Base-by-base conservation (phyloP, 306 rosid genomes). In the Arachis hypogaea region DNA sequence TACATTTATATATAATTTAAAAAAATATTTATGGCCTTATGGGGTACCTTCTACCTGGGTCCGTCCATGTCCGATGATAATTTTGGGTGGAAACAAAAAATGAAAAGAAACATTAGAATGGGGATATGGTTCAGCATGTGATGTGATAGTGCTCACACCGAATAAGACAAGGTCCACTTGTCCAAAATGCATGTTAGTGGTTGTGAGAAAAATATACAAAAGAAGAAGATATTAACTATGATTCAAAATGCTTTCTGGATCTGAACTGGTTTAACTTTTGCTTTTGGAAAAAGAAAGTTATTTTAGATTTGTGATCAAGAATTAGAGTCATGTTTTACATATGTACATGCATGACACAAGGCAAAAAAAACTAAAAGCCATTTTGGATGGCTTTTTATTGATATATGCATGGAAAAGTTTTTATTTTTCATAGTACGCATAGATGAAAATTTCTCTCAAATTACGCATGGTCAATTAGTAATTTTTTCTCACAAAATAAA, bases 281-380 rank as follows among this genome's bases (percentile, higher is more conserved):
- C 74, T 70, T 70, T 70, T 41, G 65, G 40, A 18, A 50, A 68
- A 68, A 47, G 2, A 33, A 33, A 33, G 38, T 33, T 33, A 33
- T 4, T 12, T 50, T 12, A 51, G 30, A 60, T 14, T 33, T n/a
- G 7, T 9, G 16, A 7, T 30, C 42, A 10, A 40, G 5, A 58
- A 3, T 55, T 16, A 16, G 0, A 11, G 56, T 12, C 2, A 46
- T 10, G 8, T 46, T 46, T 46, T 46, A 10, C 51, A 46, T 46
- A 10, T 9, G 3, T 33, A 4, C 4, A 33, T 10, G 11, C 4
- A 46, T 46, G 51, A 46, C 51, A 46, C 11, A 46, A 46, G 8
- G 12, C 12, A 2, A 33, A 33, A 33, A 4, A 33, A 46, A 46
- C 4, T 10, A 1, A 9, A 46, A 9, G 51, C 8, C 4, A 7